These are phyloP conservation scores for Noccaea caerulescens DNA, from an alignment of 345 rosid genomes.

Conservation along the genomic window DNA sequence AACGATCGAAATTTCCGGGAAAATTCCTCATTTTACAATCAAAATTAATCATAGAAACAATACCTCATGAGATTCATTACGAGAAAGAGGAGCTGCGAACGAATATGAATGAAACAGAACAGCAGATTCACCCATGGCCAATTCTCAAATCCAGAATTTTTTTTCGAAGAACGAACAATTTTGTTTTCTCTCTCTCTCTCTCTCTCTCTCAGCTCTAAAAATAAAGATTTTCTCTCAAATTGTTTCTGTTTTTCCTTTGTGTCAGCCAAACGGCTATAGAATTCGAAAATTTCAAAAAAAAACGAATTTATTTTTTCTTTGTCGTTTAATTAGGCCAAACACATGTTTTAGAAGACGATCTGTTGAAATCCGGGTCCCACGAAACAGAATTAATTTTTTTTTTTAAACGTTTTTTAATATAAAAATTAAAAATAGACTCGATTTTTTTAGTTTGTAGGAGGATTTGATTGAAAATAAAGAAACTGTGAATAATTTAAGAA, in stretches of 20 bases:
- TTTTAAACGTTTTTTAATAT: too few relatives aligned
- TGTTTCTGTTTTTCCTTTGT: background rate
- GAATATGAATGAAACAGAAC: slow-evolving; percentile 82
- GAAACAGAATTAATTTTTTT: background rate
- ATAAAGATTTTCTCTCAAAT: background rate
- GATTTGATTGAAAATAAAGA: background rate
- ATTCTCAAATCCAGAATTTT: slow-evolving; percentile 5
- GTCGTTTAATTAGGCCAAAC: slow-evolving; percentile 29
- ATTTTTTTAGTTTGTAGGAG: slow-evolving; percentile 6
- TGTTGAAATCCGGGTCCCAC: slow-evolving; percentile 38
- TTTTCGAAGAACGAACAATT: background rate
- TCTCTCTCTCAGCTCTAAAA: background rate
- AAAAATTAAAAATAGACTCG: background rate
- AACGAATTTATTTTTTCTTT: background rate
- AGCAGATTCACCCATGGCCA: slow-evolving; percentile 74
- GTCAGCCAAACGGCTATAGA: slow-evolving; percentile 35
- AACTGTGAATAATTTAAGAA: slow-evolving; percentile 1
- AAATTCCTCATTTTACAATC: background rate
- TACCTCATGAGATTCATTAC: slow-evolving; percentile 69
- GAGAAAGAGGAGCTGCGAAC: slow-evolving; percentile 51
- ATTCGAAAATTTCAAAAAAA: slow-evolving; percentile 25
- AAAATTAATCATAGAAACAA: slow-evolving; percentile 1
- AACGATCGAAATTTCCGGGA: slow-evolving; percentile 6
- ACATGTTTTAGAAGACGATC: slow-evolving; percentile 26
- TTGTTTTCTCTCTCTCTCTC: background rate